phyloP scores from a whole-genome alignment of 306 rosid genomes.

The Pachyrhizus erosus region DNA sequence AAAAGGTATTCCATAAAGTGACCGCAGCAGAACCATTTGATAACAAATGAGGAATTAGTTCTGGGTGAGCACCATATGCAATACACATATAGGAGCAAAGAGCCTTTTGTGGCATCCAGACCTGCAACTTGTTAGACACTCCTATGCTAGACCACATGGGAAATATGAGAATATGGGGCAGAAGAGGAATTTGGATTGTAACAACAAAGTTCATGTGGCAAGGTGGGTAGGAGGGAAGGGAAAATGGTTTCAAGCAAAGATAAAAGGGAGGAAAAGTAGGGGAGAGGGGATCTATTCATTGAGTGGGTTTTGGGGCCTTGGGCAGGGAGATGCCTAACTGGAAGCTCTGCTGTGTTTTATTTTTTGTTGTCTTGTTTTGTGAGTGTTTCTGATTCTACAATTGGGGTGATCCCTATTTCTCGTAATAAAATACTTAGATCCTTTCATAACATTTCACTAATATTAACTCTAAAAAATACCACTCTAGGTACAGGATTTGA shows the following conservation, averaged over 20 bases:
- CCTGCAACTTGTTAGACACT: neutral
- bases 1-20: no score
- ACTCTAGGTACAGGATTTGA: neutral
- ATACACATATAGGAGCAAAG: no score
- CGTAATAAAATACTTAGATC: neutral
- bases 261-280: no score
- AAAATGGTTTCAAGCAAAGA: neutral
- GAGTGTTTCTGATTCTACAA: neutral
- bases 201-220: neutral
- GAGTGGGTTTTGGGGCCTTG: neutral
- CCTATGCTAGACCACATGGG: neutral
- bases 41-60: no score
- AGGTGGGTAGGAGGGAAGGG: neutral
- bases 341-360: neutral
- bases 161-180: neutral
- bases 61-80: no score
- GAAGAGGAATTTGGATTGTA: neutral
- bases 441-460: neutral
- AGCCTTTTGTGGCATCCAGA: neutral
- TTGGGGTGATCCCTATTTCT: neutral
- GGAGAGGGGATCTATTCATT: neutral
- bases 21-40: no score
- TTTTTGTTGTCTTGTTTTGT: neutral
- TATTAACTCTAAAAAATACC: neutral
- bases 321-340: neutral